Percentiles rank a stretch among this genome's conserved stretches.
These are phyloP conservation scores for Amylostereum areolatum DNA, from an alignment of 1,284 basidiomycete species.

Conservation along the genomic window DNA sequence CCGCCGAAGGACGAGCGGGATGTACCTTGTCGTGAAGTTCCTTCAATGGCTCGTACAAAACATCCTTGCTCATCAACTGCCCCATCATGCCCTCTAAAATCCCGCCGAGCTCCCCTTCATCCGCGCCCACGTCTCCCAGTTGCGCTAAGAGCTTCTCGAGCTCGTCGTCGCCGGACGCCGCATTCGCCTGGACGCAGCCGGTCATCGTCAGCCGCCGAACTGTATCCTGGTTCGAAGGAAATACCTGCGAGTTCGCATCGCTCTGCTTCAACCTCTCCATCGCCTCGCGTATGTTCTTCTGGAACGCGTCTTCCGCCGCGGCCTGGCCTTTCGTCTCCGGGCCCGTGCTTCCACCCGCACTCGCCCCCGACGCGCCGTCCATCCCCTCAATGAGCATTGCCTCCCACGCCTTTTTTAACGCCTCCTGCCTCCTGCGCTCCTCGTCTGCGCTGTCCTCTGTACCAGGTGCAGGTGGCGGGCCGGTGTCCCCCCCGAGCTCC, in stretches of 20 bases:
- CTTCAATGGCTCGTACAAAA: conserved; percentile 88
- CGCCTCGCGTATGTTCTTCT: conserved; percentile 71
- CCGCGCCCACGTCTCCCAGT: conserved; percentile 32
- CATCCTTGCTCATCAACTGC: conserved; percentile 90
- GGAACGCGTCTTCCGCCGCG: conserved; percentile 48
- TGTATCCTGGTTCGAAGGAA: neutral
- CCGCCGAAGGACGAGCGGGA: conserved; percentile 4
- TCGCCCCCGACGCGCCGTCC: conserved; percentile 37
- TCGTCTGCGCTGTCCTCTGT: conserved; percentile 23
- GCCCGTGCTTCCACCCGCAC: conserved; percentile 20
- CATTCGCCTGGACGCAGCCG: conserved; percentile 20
- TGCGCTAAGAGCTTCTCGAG: conserved; percentile 47
- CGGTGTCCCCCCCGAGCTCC: conserved; percentile 45
- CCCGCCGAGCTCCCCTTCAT: conserved; percentile 65
- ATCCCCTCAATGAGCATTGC: conserved; percentile 69
- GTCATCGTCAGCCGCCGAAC: too few relatives aligned
- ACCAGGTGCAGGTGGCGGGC: conserved; percentile 13
- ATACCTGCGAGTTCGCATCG: conserved; percentile 49
- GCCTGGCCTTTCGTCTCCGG: conserved; percentile 27
- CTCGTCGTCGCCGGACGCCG: conserved; percentile 29
- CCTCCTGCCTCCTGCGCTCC: conserved; percentile 34
- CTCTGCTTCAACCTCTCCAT: conserved; percentile 79
- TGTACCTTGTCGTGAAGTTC: conserved; percentile 81
- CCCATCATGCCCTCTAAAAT: conserved; percentile 91
- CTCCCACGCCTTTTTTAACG: conserved; percentile 68